These are phyloP conservation scores for Pyrus pyrifolia DNA, from an alignment of 306 rosid species.

Conservation along the genomic window DNA sequence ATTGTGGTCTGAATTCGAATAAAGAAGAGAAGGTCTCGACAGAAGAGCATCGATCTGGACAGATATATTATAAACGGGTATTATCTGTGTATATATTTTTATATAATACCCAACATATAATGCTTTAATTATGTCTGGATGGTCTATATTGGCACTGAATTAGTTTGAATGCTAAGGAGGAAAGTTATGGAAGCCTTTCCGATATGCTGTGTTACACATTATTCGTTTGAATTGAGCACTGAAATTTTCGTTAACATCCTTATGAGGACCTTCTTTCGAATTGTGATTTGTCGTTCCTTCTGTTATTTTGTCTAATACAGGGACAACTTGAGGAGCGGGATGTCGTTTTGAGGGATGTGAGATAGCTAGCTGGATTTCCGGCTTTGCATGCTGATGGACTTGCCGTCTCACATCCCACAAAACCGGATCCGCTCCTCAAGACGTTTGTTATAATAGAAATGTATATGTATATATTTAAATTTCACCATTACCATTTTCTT, in stretches of 20 bases:
- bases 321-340: not conserved
- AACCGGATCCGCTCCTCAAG: not conserved
- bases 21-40: constrained; percentile 16
- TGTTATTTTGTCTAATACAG: not conserved
- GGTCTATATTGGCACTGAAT: constrained; percentile 8
- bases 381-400: not conserved
- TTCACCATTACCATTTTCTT: not conserved
- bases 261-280: not conserved
- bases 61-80: constrained; percentile 6
- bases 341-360: not conserved
- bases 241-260: not conserved
- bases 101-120: constrained; percentile 16
- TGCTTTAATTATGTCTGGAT: constrained; percentile 10
- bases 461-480: not conserved
- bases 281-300: not conserved
- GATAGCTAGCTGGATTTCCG: not conserved
- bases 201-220: not conserved
- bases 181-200: constrained; percentile 7
- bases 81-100: constrained; percentile 16
- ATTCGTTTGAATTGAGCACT: not conserved
- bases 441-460: not conserved
- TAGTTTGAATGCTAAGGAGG: constrained; percentile 11
- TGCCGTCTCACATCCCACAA: not conserved
- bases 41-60: constrained; percentile 24
- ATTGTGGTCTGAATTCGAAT: constrained; percentile 17